Evolutionary conservation across 352 stramenopile genomes (phyloP).

Genomic region (Phytophthora sansomeana): DNA sequence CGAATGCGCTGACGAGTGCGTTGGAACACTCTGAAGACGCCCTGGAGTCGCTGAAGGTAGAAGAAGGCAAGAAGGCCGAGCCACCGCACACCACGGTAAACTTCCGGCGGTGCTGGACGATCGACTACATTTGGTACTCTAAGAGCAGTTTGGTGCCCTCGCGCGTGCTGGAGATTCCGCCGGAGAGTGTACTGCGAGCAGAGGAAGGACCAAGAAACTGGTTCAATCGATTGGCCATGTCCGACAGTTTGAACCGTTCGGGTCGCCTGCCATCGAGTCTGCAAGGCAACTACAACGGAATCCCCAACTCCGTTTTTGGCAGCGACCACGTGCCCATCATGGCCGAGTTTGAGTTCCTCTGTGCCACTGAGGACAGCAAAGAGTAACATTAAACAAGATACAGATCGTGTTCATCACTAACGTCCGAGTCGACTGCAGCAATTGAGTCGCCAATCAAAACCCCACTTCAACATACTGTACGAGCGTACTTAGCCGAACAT

Average conservation of each 20-base stretch:
- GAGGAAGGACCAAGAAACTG: conserved; percentile 82
- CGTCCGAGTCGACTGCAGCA: neutral
- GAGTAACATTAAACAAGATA: conserved; percentile 20
- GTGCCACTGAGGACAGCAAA: conserved; percentile 38
- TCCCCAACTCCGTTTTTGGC: conserved; percentile 86
- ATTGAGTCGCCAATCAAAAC: neutral
- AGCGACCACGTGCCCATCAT: conserved; percentile 90
- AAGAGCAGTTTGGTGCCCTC: conserved; percentile 64
- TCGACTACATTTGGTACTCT: conserved; percentile 92
- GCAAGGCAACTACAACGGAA: conserved; percentile 88
- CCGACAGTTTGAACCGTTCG: conserved; percentile 73
- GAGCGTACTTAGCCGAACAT: neutral
- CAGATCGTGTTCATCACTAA: neutral
- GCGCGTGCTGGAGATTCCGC: conserved; percentile 76
- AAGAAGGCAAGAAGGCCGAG: conserved; percentile 65
- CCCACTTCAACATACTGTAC: too few species aligned
- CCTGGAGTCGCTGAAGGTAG: conserved; percentile 38
- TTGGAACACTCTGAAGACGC: conserved; percentile 35
- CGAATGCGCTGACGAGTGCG: conserved; percentile 55
- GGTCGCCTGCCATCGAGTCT: conserved; percentile 69
- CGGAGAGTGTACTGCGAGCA: conserved; percentile 66
- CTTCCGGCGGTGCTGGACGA: conserved; percentile 87
- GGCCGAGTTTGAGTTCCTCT: conserved; percentile 84
- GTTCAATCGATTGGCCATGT: conserved; percentile 77
- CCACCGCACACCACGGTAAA: conserved; percentile 89